Evolutionary conservation across 2,329 filamentous ascomycete species (phyloP).

Genomic region (Alternaria brassicicola): DNA sequence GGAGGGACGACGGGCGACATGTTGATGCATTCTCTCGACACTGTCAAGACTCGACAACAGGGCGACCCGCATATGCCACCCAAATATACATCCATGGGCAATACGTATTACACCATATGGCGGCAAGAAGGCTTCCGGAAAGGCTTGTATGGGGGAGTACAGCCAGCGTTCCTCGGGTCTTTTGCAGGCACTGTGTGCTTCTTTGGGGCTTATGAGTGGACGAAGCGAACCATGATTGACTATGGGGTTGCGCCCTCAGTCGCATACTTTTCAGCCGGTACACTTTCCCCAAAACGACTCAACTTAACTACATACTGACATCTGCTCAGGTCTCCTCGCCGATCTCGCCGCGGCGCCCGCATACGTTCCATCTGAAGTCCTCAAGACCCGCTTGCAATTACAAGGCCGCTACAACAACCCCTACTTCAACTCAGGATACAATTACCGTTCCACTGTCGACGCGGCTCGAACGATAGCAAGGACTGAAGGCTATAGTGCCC

Average conservation of each 20-base stretch:
- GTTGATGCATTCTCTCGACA: constrained; percentile 98
- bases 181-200: constrained; percentile 94
- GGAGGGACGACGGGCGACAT: constrained; percentile 94
- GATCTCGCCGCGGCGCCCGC: constrained; percentile 90
- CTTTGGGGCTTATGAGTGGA: constrained; percentile 95
- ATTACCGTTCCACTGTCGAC: constrained; percentile 85
- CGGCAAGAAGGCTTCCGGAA: constrained; percentile 86
- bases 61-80: constrained; percentile 92
- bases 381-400: constrained; percentile 95
- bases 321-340: constrained; percentile 76
- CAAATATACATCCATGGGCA: constrained; percentile 88
- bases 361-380: constrained; percentile 95
- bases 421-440: constrained; percentile 91
- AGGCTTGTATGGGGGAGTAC: constrained; percentile 91
- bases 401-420: constrained; percentile 97
- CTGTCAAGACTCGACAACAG: constrained; percentile 97
- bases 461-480: constrained; percentile 84
- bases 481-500: constrained; percentile 79
- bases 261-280: constrained; percentile 85
- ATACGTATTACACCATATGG: constrained; percentile 90
- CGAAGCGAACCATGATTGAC: constrained; percentile 88
- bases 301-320: neutral
- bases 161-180: constrained; percentile 87
- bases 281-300: constrained; percentile 20
- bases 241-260: constrained; percentile 79